Evolutionary conservation across 2,329 filamentous ascomycete species (phyloP).

Genomic region (Penicillium aurantiogriseum): DNA sequence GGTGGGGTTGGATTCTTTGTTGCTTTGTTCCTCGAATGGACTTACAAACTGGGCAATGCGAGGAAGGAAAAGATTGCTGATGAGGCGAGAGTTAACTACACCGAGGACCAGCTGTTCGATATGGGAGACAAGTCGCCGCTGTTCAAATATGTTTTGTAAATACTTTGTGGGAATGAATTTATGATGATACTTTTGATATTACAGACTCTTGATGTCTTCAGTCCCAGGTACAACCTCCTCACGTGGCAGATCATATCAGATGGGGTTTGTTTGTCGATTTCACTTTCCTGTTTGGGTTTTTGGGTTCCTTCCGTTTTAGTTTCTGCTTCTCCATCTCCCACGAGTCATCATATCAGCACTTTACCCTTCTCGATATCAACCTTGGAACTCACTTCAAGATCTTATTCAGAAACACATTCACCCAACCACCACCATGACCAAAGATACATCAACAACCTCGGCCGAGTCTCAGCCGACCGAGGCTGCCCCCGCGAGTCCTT

Average conservation of each 20-base stretch:
- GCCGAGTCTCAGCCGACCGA: not conserved
- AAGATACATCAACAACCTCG: not conserved
- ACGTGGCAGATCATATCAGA: not conserved
- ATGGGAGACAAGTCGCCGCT: slow-evolving; percentile 45
- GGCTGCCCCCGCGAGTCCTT: not conserved
- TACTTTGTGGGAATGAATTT: not conserved
- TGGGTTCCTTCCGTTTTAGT: not conserved
- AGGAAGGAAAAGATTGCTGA: slow-evolving; percentile 17
- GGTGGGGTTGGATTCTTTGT: slow-evolving; percentile 17
- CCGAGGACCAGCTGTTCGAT: slow-evolving; percentile 41
- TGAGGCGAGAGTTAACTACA: slow-evolving; percentile 26
- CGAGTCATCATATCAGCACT: not conserved
- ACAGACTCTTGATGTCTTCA: not conserved
- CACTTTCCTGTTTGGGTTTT: not conserved
- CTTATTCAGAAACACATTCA: not conserved
- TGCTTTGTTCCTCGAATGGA: slow-evolving; percentile 22
- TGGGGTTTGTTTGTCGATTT: not conserved
- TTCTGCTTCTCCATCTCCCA: not conserved
- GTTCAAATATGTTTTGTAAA: slow-evolving; percentile 35
- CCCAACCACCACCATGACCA: not conserved
- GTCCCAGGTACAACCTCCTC: not conserved
- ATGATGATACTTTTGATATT: not conserved
- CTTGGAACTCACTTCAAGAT: not conserved
- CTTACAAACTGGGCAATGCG: slow-evolving; percentile 20
- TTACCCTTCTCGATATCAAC: not conserved